Evolutionary conservation across 768 basidiomycete genomes (phyloP), one percentile per base, ranked within the genome.

Genomic region (Calocera cornea): DNA sequence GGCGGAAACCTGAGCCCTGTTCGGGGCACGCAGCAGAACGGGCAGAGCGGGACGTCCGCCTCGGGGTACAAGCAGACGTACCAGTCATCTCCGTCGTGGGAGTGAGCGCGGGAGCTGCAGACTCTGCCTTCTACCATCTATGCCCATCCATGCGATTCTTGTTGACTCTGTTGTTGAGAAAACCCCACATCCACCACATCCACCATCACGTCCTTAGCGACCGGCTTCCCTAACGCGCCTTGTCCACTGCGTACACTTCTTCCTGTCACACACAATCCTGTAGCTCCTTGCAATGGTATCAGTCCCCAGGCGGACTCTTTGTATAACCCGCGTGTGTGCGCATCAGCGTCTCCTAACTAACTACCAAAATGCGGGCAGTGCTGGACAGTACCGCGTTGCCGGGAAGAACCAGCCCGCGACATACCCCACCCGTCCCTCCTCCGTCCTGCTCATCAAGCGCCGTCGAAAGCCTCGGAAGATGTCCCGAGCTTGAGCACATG

Each of bases 81-180:
- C 63, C 34, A 67, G 29, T n/a, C 67, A 17, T 64, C 60, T 27
- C 67, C 67, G 34, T 64, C 67, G 36, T 67, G 67, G 67, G 63
- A 67, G 29, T 67, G 41, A 67, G 60, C 34, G 63, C 29, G 44
- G 19, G 44, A 60, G 54, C 24, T 5, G 31, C 27, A 10, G 27
- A 5, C 11, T 12, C 7, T 10, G 8, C 54, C 2, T 33, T 60
- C 22, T 19, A 19, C 44, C 54, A 60, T 60, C 54, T 60, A 60
- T 60, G 54, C 54, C 2, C 54, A 47, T 60, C 54, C 24, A 29
- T 33, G 22, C 54, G 27, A 16, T 33, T 60, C 24, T 60, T 60
- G 27, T 60, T 60, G 54, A 27, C 54, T 60, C 22, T n/a, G n/a
- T 60, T 33, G 44, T 24, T 47, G 19, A 47, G 19, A 47, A 47